Percentiles rank a stretch among this genome's conserved stretches.
Evolutionary conservation across 2,329 filamentous ascomycete genomes (phyloP).

Genomic region (Aureobasidium namibiae): DNA sequence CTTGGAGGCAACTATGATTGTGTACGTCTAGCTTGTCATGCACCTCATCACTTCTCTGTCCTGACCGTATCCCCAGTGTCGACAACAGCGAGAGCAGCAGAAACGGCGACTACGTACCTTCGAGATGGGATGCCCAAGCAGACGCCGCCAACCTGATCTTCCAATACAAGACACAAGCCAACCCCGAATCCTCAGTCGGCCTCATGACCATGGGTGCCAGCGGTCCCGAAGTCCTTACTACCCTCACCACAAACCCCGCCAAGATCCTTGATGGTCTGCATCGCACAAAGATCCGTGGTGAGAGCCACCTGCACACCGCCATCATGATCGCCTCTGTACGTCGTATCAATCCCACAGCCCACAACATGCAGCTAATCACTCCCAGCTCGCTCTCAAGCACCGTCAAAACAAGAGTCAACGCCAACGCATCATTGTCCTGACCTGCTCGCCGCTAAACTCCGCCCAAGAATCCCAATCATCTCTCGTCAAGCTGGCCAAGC

Average conservation of each 20-base stretch:
- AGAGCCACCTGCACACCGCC: conserved; percentile 79
- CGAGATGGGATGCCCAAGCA: conserved; percentile 90
- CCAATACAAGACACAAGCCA: conserved; percentile 87
- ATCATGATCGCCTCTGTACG: conserved; percentile 92
- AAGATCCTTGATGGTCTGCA: conserved; percentile 90
- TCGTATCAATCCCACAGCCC: conserved; percentile 11
- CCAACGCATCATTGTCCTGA: conserved; percentile 94
- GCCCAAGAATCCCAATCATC: conserved; percentile 82
- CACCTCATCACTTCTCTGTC: conserved; percentile 13
- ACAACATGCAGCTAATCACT: not conserved
- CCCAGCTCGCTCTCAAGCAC: conserved; percentile 88
- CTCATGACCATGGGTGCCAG: conserved; percentile 98
- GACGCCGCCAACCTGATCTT: conserved; percentile 90
- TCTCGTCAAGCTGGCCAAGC: conserved; percentile 82
- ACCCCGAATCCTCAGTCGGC: conserved; percentile 94
- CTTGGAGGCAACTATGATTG: conserved; percentile 98
- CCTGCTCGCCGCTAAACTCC: conserved; percentile 85
- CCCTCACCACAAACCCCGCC: conserved; percentile 90
- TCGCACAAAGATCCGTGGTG: conserved; percentile 87
- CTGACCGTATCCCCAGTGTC: conserved; percentile 46
- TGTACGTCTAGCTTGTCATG: conserved; percentile 38
- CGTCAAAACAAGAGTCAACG: conserved; percentile 95
- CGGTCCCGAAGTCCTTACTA: conserved; percentile 94
- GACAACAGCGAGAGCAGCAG: conserved; percentile 99
- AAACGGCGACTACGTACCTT: conserved; percentile 88